Evolutionary conservation across 495 filamentous ascomycete species (phyloP), one percentile per base, ranked within the genome.

Genomic region (Hypoxylon intermedium): DNA sequence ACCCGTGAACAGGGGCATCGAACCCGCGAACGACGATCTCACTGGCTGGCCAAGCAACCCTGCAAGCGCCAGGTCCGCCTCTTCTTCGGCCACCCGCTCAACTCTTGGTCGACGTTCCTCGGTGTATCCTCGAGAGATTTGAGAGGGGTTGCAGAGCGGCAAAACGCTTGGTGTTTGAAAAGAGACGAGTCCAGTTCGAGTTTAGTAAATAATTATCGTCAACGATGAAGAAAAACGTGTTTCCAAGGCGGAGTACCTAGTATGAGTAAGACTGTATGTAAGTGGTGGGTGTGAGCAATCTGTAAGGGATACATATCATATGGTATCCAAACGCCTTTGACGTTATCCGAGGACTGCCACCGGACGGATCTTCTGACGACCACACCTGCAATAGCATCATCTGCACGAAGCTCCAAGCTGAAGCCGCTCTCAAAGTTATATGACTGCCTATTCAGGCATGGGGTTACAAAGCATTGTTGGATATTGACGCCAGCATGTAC

Each of bases 41-140:
- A 65, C 62, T 65, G 62, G 62, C 24, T 56, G 45, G 11, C 30
- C 33, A 31, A 46, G 31, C 42, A 42, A 24, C 24, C 51, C 31
- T 56, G 51, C 52, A 65, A 65, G 62, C 62, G 62, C 62, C 56
- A 65, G 52, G 60, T 56, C 40, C 56, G 62, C 46, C 62, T 60
- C 52, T 53, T 65, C 34, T 33, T 55, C 62, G 62, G 62, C 62
- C 62, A 65, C 56, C 62, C 52, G 57, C 31, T 36, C 13, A 62
- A 60, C 52, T 16, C 31, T 65, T 48, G 62, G 55, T 53, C 18
- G 30, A 31, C 13, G 28, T 52, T 53, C 43, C 13, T 47, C 60
- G 51, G 56, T 58, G 37, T 47, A 65, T 51, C 51, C 34, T 57
- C 41, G 41, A 60, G 62, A 65, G 57, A 65, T n/a, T n/a, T 55